A percentile compares a stretch with the other conserved stretches of the same genome.
Evolutionary conservation across 306 rosid genomes (phyloP).

Genomic region (Acacia melanoxylon): DNA sequence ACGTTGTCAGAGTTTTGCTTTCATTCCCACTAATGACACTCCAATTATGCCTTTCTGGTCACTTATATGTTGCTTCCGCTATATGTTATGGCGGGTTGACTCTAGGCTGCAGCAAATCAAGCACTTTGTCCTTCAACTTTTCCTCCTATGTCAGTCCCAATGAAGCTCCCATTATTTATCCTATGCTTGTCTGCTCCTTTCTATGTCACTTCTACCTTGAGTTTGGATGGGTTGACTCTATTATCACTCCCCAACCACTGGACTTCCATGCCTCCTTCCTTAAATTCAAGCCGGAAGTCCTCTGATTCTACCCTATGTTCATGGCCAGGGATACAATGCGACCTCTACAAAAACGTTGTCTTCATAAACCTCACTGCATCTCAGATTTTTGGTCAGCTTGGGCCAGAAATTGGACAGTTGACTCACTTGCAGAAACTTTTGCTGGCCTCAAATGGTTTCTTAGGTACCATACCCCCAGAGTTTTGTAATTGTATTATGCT

Average conservation of each 20-base stretch:
- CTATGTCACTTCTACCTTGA: conserved; percentile 30
- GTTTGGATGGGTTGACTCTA: conserved; percentile 54
- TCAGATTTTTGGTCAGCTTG: conserved; percentile 55
- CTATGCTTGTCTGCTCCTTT: conserved; percentile 30
- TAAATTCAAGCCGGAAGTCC: conserved; percentile 23
- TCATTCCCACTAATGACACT: too few species aligned
- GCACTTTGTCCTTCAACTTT: neutral
- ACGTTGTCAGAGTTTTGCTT: too few species aligned
- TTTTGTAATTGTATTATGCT: conserved; percentile 52
- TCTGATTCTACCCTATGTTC: conserved; percentile 62
- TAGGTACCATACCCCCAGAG: conserved; percentile 47
- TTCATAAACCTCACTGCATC: conserved; percentile 46
- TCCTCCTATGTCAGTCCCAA: neutral
- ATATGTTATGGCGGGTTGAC: too few species aligned
- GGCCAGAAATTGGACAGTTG: conserved; percentile 54
- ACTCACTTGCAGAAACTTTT: conserved; percentile 45
- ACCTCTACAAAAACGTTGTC: conserved; percentile 31
- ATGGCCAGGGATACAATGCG: conserved; percentile 68
- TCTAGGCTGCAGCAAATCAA: neutral
- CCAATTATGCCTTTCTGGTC: too few species aligned
- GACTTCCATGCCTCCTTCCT: conserved; percentile 41
- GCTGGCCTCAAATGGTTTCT: conserved; percentile 41
- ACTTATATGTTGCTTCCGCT: too few species aligned
- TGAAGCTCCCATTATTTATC: conserved; percentile 28
- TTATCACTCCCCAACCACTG: conserved; percentile 49